These are phyloP conservation scores for Cordyceps cicadae DNA, from an alignment of 2,329 filamentous ascomycete genomes.

Conservation along the genomic window DNA sequence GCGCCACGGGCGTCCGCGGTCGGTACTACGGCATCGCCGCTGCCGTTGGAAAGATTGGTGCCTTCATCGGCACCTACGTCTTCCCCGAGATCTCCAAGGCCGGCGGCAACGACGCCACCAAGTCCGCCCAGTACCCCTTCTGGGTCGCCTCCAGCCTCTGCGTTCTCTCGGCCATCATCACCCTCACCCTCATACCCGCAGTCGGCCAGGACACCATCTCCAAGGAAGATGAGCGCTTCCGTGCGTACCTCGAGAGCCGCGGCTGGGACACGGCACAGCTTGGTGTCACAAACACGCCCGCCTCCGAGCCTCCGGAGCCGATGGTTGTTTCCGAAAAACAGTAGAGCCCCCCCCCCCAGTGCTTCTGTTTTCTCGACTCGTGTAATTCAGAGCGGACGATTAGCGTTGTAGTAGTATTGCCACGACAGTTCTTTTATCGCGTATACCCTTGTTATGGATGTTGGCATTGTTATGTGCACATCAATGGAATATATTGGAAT, in stretches of 20 bases:
- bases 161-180: constrained; percentile 54
- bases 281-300: constrained; percentile 28
- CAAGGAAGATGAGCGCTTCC: constrained; percentile 67
- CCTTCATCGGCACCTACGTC: constrained; percentile 78
- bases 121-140: constrained; percentile 76
- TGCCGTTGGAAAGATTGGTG: constrained; percentile 66
- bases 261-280: constrained; percentile 65
- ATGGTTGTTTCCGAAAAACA: background rate
- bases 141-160: constrained; percentile 72
- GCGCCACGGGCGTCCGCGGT: constrained; percentile 81
- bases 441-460: background rate
- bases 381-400: background rate
- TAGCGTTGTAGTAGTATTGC: background rate
- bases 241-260: constrained; percentile 61
- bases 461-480: background rate
- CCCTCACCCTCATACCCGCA: constrained; percentile 52
- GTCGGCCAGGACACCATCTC: constrained; percentile 83
- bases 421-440: background rate
- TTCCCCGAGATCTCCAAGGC: constrained; percentile 65
- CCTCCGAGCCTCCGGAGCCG: constrained; percentile 9
- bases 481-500: background rate
- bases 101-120: constrained; percentile 39
- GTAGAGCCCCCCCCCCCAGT: background rate
- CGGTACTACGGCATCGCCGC: constrained; percentile 64
- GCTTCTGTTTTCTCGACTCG: background rate